A percentile compares a stretch with the other conserved stretches of the same genome.
These are phyloP conservation scores for Rhamnella rubrinervis DNA, from an alignment of 331 rosid species.

Conservation along the genomic window DNA sequence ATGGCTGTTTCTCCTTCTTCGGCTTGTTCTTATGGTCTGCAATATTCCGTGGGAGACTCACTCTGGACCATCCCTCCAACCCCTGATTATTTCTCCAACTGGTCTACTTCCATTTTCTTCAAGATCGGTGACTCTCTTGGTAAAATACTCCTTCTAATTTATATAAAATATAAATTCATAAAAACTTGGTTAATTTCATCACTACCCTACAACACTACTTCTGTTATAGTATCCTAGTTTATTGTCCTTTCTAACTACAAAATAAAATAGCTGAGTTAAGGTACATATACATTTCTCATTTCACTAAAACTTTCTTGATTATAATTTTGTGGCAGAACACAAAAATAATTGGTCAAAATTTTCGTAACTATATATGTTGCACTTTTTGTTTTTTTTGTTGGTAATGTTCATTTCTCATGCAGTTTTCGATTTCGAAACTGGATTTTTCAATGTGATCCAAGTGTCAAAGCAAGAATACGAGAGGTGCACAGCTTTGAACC, in stretches of 20 bases:
- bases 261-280: no score
- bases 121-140: constrained; percentile 36
- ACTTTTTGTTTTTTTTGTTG: neutral
- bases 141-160: neutral
- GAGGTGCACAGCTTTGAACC: constrained; percentile 32
- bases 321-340: no score
- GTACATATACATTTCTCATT: no score
- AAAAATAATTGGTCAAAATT: no score
- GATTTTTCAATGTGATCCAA: constrained; percentile 35
- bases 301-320: no score
- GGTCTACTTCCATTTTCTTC: constrained; percentile 38
- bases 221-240: no score
- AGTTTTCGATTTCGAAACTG: constrained; percentile 33
- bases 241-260: no score
- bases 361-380: neutral
- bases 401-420: neutral
- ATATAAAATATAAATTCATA: no score
- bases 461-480: constrained; percentile 36
- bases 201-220: no score
- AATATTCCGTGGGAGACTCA: constrained; percentile 32
- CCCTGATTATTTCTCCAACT: constrained; percentile 15
- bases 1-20: neutral
- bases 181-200: no score
- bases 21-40: constrained; percentile 15
- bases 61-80: constrained; percentile 31